Percentiles rank a stretch among this genome's conserved stretches.
Evolutionary conservation across 176 grass and related monocot genomes (phyloP).

Genomic region (Eleusine coracana): DNA sequence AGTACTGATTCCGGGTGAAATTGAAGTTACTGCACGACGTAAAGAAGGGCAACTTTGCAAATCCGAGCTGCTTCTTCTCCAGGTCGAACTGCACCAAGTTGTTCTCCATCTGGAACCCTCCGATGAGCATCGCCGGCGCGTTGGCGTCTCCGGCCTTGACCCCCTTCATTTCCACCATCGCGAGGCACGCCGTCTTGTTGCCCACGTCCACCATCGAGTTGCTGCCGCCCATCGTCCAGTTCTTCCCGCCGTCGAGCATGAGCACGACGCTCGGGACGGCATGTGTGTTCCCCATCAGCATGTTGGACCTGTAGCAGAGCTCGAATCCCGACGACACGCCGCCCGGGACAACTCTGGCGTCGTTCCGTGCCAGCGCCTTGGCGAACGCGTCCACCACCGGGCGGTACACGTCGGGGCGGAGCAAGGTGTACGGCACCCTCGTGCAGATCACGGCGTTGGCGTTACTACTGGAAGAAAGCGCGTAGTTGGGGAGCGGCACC

Average conservation of each 20-base stretch:
- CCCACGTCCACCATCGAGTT: slow-evolving; percentile 58
- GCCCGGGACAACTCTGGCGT: background rate
- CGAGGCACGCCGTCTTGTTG: slow-evolving; percentile 48
- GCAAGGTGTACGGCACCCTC: slow-evolving; percentile 35
- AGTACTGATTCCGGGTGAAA: background rate
- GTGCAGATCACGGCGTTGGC: slow-evolving; percentile 43
- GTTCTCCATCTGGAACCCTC: slow-evolving; percentile 73
- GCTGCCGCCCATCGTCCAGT: slow-evolving; percentile 43
- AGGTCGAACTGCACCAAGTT: slow-evolving; percentile 62
- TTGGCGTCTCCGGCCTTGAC: background rate
- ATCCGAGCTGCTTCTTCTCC: slow-evolving; percentile 41
- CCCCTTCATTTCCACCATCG: slow-evolving; percentile 33
- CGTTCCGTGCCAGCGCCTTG: slow-evolving; percentile 1
- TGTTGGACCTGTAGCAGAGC: slow-evolving; percentile 49
- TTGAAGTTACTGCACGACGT: slow-evolving; percentile 59
- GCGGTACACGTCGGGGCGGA: slow-evolving; percentile 50
- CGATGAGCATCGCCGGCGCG: slow-evolving; percentile 45
- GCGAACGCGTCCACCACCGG: slow-evolving; percentile 38
- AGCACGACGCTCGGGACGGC: slow-evolving; percentile 39
- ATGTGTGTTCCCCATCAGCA: slow-evolving; percentile 43
- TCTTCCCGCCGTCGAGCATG: slow-evolving; percentile 41
- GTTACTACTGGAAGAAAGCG: background rate
- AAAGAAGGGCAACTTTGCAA: slow-evolving; percentile 25
- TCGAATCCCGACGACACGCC: slow-evolving; percentile 40
- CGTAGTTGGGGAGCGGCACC: background rate